Evolutionary conservation across 148 eudicot genomes (phyloP).

Genomic region (Gaultheria prostrata): DNA sequence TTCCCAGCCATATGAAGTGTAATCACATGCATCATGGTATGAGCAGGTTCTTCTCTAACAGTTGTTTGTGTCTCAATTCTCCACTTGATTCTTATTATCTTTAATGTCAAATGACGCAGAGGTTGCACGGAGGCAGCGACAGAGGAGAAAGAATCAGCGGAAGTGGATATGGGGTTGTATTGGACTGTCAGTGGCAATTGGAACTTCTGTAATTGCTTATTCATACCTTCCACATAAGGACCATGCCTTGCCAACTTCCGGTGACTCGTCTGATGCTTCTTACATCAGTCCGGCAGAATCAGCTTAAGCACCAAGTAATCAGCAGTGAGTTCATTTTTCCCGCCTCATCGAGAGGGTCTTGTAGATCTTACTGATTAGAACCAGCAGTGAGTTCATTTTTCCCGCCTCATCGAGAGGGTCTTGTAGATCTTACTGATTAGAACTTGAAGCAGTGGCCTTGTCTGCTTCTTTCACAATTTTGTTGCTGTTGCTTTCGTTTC

Average conservation of each 20-base stretch:
- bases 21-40: neutral
- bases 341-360: neutral
- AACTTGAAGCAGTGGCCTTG: neutral
- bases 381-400: neutral
- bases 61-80: conserved; percentile 14
- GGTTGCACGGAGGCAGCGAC: conserved; percentile 41
- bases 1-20: neutral
- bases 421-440: neutral
- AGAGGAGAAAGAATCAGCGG: conserved; percentile 30
- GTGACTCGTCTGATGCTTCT: conserved; percentile 18
- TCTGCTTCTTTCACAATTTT: conserved; percentile 12
- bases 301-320: neutral
- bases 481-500: neutral
- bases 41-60: neutral
- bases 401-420: neutral
- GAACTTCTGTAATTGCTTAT: conserved; percentile 37
- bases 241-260: conserved; percentile 13
- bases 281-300: neutral
- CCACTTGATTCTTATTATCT: neutral
- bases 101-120: conserved; percentile 25
- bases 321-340: neutral
- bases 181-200: conserved; percentile 38
- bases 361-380: neutral
- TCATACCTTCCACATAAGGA: conserved; percentile 29
- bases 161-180: conserved; percentile 51